A percentile compares a stretch with the other conserved stretches of the same genome.
Evolutionary conservation across 192 early-diverging fungal genomes (phyloP).

Genomic region (Backusella tuberculispora): DNA sequence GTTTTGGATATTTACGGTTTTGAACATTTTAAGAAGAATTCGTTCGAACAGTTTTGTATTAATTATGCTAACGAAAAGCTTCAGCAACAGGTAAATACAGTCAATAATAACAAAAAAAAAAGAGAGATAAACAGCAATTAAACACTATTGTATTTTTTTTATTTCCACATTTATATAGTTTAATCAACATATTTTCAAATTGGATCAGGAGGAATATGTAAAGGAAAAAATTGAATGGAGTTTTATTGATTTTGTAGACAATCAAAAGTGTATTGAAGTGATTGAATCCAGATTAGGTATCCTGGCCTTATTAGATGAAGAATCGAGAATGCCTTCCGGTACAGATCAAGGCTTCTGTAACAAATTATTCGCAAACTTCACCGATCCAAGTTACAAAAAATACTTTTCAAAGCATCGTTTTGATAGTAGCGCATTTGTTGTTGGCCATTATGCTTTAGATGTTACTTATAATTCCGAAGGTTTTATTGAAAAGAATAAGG

Average conservation of each 20-base stretch:
- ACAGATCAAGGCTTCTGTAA: conserved; percentile 83
- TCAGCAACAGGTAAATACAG: conserved; percentile 71
- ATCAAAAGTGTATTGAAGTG: conserved; percentile 98
- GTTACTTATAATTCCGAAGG: conserved; percentile 93
- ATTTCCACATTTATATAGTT: conserved; percentile 49
- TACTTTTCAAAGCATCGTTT: conserved; percentile 94
- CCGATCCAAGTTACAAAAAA: conserved; percentile 57
- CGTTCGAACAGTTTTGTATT: conserved; percentile 99
- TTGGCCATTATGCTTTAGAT: conserved; percentile 93
- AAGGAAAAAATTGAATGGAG: conserved; percentile 97
- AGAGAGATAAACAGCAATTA: background rate
- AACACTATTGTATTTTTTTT: background rate
- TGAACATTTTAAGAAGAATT: conserved; percentile 99
- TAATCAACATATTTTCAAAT: conserved; percentile 98
- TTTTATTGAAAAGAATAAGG: conserved; percentile 99
- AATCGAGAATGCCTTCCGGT: conserved; percentile 79
- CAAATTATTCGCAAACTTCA: conserved; percentile 90
- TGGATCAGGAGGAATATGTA: conserved; percentile 98
- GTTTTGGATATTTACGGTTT: conserved; percentile 99
- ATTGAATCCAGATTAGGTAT: conserved; percentile 97
- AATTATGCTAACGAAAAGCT: conserved; percentile 98
- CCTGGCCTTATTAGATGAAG: conserved; percentile 93
- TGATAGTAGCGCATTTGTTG: conserved; percentile 83
- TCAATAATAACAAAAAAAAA: background rate
- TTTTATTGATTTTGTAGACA: conserved; percentile 98